Base-by-base conservation (phyloP, 768 basidiomycete genomes). In the Coprinopsis marcescibilis region DNA sequence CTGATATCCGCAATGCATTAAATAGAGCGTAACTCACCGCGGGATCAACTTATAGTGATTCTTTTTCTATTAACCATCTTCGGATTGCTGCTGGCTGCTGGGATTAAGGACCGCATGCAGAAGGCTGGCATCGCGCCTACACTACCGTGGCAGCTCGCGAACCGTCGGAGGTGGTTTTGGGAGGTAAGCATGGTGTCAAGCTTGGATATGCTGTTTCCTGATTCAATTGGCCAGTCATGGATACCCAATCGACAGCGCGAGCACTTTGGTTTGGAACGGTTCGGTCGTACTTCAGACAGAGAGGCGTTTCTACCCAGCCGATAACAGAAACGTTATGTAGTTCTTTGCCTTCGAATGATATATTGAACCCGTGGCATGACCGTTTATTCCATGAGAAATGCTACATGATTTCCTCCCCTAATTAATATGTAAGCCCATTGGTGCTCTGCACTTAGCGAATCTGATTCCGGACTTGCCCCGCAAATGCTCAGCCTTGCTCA, bases 41-140 rank as follows among this genome's bases (percentile, higher is more conserved):
- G 92, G 62, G 93, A 96, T 67, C 92, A 95, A 60, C 73, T 94
- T 23, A 85, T 95, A 25, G 93, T 95, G 37, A 92, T 91, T 14
- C 71, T 94, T 43, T 96, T 95, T 70, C 71, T 95, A 23, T 67
- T 96, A 52, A 87, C 83, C 24, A 84, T 96, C 21, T 84, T 94
- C 55, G 90, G 89, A 17, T 75, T 95, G 47, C 68, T 95, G 34
- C 70, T 95, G 20, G 84, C 80, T 42, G 89, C 90, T 26, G 89
- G 89, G 12, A 79, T 95, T 58, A 89, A 86, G 69, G 81, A 72
- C 55, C 77, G 86, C 51, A 86, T 92, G 78, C 59, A 83, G 49
- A 88, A 84, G 61, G 87, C 85, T 38, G 88, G 86, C 20, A 65
- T 89, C 37, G 75, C 78, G 53, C 70, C 79, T 30, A 77, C 75